These are phyloP conservation scores for Xylaria sp. DNA, from an alignment of 2,329 filamentous ascomycete species.

Conservation along the genomic window DNA sequence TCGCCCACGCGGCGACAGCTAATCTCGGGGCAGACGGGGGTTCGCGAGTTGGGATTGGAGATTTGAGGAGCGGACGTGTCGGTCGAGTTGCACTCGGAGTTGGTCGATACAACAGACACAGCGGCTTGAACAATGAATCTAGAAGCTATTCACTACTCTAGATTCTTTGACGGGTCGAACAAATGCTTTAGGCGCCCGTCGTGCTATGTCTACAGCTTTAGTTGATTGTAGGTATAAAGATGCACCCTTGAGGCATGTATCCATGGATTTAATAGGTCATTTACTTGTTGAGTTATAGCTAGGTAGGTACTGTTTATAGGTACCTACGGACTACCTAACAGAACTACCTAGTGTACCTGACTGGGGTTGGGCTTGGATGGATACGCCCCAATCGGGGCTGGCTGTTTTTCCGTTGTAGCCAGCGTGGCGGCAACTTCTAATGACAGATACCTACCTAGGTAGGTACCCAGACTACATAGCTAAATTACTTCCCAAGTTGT, in stretches of 20 bases:
- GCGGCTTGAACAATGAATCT: constrained; percentile 1
- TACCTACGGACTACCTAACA: background rate
- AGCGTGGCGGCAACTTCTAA: constrained; percentile 42
- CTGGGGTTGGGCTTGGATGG: background rate
- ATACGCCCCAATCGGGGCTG: constrained; percentile 31
- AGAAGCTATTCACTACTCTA: constrained; percentile 2
- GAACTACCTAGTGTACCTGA: background rate
- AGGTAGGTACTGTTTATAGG: background rate
- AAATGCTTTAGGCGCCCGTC: constrained; percentile 24
- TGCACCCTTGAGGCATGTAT: background rate
- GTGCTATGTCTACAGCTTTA: constrained; percentile 25
- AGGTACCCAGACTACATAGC: background rate
- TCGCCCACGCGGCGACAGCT: constrained; percentile 47
- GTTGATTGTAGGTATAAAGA: constrained; percentile 19
- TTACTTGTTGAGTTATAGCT: background rate
- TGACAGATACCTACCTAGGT: background rate
- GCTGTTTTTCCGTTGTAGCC: constrained; percentile 46
- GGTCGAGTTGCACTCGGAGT: constrained; percentile 12
- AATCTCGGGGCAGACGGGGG: constrained; percentile 24
- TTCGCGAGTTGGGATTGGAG: constrained; percentile 26
- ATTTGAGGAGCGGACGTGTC: constrained; percentile 10
- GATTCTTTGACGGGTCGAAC: constrained; percentile 22
- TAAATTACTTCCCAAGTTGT: background rate
- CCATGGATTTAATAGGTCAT: constrained; percentile 4
- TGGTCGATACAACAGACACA: constrained; percentile 6